A percentile compares a stretch with the other conserved stretches of the same genome.
These are phyloP conservation scores for Andalucia godoyi DNA, from an alignment of 78 protist species.

Conservation along the genomic window DNA sequence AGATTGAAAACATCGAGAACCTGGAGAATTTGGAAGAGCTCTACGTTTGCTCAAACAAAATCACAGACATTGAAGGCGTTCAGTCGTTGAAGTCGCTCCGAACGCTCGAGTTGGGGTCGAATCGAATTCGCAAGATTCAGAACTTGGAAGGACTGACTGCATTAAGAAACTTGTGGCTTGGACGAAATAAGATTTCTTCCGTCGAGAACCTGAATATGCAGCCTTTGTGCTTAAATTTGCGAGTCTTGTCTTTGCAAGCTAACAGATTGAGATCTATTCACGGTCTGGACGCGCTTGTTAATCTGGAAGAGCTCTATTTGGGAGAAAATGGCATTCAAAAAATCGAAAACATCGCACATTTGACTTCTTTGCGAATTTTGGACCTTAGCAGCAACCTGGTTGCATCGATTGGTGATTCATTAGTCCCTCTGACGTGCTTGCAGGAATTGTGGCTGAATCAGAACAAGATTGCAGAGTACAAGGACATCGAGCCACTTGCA, in stretches of 20 bases:
- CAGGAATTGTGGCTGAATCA: slow-evolving; percentile 4
- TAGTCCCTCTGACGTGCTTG: neutral
- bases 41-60: neutral
- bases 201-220: neutral
- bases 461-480: neutral
- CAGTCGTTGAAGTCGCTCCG: neutral
- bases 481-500: neutral
- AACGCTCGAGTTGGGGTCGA: neutral
- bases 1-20: neutral
- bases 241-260: neutral
- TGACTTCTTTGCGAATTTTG: neutral
- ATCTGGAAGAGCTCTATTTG: neutral
- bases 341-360: neutral
- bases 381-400: neutral
- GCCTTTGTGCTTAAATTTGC: neutral
- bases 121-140: neutral
- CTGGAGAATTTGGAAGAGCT: neutral
- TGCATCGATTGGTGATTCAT: neutral
- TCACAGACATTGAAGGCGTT: neutral
- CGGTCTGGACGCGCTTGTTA: neutral
- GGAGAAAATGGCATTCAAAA: slow-evolving; percentile 5
- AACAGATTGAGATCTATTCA: neutral
- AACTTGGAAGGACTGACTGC: neutral
- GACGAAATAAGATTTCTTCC: neutral
- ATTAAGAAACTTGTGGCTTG: neutral